Evolutionary conservation across 2,329 filamentous ascomycete species (phyloP), one percentile per base, ranked within the genome.

Genomic region (Colletotrichum chrysophilum): DNA sequence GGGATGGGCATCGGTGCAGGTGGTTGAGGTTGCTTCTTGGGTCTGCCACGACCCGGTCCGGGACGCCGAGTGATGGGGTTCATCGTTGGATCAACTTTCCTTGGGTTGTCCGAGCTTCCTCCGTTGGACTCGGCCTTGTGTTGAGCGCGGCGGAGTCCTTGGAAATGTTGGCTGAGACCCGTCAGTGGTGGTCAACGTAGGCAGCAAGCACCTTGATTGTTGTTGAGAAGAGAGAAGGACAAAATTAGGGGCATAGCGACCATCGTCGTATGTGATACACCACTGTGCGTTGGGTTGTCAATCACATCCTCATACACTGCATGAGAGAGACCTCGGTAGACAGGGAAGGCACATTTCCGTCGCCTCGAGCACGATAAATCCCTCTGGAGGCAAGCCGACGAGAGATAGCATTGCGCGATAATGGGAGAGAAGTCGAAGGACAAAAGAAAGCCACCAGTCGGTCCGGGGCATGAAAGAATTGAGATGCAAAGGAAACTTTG

Each of bases 1-100:
- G 75, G 64, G n/a, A 71, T 65, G 2, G 66, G 64, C 24, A 76
- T 67, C 26, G 76, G 77, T 48, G 70, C 78, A 52, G 79, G 78
- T 32, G 62, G 74, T 28, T 74, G 70, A n/a, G 83, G 82, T 55
- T 84, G 82, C 80, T 91, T 92, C 69, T 87, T 85, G 0, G 89
- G 88, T 8, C 90, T 86, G 3, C 90, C 89, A 60, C 90, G 87
- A 14, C 90, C 90, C 5, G 90, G 90, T 0, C 91, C 91, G 5
- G 91, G 90, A 30, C 91, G 87, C 18, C 90, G 86, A n/a, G 89
- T 92, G 78, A 92, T 91, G 66, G 91, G 91, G 73, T 92, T 91
- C 77, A 85, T 69, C 0, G 87, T 88, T 10, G 90, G 90, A 78
- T 92, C 90, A 70, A 84, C 55, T 74, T 84, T 87, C 56, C 84